Conservation (phyloP, 768 basidiomycete genomes). For the Cubamyces lactineus region DNA sequence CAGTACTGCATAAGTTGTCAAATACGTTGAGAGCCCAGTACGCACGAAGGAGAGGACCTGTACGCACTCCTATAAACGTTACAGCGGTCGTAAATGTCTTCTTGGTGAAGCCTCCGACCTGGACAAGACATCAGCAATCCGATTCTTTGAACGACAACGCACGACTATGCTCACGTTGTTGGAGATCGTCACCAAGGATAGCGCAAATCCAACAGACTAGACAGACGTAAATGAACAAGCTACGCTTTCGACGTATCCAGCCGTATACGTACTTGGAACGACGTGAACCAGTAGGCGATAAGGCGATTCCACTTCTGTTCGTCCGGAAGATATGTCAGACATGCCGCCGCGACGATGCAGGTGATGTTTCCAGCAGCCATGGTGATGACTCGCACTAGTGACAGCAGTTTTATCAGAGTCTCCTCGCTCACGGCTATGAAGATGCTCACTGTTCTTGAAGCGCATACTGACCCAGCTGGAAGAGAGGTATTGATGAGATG, state of each 20-base stretch:
- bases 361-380: constrained; percentile 32
- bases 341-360: constrained; percentile 38
- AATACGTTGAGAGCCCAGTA: no score
- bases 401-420: not conserved
- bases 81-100: constrained; percentile 34
- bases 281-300: constrained; percentile 39
- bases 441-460: constrained; percentile 26
- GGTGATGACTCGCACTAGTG: constrained; percentile 18
- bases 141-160: no score
- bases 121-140: not conserved
- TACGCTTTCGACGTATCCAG: not conserved
- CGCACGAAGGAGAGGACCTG: not conserved
- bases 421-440: not conserved
- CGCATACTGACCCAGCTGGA: constrained; percentile 21
- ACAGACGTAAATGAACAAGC: not conserved
- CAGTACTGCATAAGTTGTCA: constrained; percentile 12
- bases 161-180: constrained; percentile 21
- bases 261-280: constrained; percentile 22
- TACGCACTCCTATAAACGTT: constrained; percentile 33
- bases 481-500: not conserved
- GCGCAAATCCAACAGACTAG: constrained; percentile 33
- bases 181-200: constrained; percentile 36
- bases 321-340: constrained; percentile 35
- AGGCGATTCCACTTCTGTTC: constrained; percentile 36
- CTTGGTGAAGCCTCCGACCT: constrained; percentile 38